Base-by-base conservation (phyloP, 75 land plant genomes). In the Picea sitchensis region DNA sequence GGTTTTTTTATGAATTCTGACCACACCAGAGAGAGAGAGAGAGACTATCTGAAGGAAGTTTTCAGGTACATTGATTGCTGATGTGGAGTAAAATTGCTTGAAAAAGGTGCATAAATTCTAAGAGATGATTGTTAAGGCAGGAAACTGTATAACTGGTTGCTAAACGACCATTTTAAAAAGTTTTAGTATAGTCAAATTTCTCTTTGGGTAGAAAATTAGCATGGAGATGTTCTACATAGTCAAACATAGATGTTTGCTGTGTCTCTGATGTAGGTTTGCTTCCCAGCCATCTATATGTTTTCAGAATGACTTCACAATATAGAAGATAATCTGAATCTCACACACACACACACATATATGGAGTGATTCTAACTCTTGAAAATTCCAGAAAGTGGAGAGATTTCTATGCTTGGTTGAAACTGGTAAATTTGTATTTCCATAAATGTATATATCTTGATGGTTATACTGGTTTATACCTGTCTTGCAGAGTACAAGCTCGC, bases 401-500 rank as follows among this genome's bases (percentile, higher is more conserved):
- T 41, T 41, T 4, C 4, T 41, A 41, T 41, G 44, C 44, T 41
- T 41, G 3, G 2, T 41, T 41, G 44, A 41, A 41, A 41, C 44
- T 41, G 4, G 44, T 41, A 41, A 41, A 41, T 41, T 68, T 36
- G 51, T 38, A 36, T 69, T 4, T 38, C n/a, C 7, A 12, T 67
- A 41, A 12, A 14, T 67, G 18, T 77, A 3, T 13, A 77, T 77
- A 32, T 77, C 60, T 61, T 58, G 9, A 67, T 78, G 17, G 36
- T 63, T 69, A 26, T 73, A 30, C 63, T 54, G 60, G 38, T 58
- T 30, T 76, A 63, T 30, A 76, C 34, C 67, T 57, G 0, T 26
- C 59, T 71, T 67, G 57, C 87, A 96, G 99, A 81, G 88, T 96
- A 36, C 87, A 81, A 78, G 91, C 89, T 63, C 88, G 92, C 69